Evolutionary conservation across 495 filamentous ascomycete genomes (phyloP), one percentile per base, ranked within the genome.

Genomic region (Trichoderma orchidacearum): DNA sequence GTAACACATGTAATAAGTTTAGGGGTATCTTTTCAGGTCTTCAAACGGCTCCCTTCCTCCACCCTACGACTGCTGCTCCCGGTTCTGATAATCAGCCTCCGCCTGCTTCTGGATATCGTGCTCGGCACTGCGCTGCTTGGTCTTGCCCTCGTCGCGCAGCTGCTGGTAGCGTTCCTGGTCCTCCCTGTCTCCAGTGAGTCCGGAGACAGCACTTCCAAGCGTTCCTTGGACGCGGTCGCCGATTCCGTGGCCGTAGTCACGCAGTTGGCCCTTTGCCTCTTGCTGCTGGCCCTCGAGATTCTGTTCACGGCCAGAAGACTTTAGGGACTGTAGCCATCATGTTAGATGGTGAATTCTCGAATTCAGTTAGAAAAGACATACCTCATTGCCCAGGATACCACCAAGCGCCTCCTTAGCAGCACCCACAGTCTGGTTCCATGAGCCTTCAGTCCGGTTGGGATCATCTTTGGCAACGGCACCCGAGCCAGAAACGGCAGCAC

Each of bases 371-470:
- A 12, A 31, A 23, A 11, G 15, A 62, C 69, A 57, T 66, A 79
- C 77, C 72, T 93, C 85, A 58, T 79, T 80, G 58, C 92, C 92
- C 52, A 90, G 58, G 11, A 89, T 50, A 60, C 83, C 83, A 56
- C 92, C 92, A 5, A 94, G 53, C 29, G 80, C 74, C 64, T 96
- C 89, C 79, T 97, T 97, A 36, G 80, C 84, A 0, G 87, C 81
- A 56, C 92, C 92, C 35, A 90, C 60, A 36, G 86, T 93, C 72
- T 97, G 90, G 73, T 95, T 87, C 81, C 86, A 91, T 35, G 78
- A 75, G 30, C 91, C 92, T 5, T 78, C 68, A 17, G 74, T 66
- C 59, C 91, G 87, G 69, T 90, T 73, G 7, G 82, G 75, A 67
- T 89, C 73, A 70, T 95, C 87, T 61, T 80, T 74, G 35, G 86